Conservation (phyloP, 176 grass and related monocot genomes). For the Phyllostachys edulis region DNA sequence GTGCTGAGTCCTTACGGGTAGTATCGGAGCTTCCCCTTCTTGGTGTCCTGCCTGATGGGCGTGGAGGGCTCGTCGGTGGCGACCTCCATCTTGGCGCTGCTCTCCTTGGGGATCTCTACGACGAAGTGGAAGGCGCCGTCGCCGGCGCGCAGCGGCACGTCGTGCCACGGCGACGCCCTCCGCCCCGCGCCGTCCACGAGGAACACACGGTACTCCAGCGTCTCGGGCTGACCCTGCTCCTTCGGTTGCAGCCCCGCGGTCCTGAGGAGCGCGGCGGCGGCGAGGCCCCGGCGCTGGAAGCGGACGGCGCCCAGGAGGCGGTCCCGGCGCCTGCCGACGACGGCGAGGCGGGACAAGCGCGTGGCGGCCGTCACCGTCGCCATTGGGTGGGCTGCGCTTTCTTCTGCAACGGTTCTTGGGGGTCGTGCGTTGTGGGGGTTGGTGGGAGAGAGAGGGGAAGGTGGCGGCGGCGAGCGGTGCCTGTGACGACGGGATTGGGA, state of each 20-base stretch:
- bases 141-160: constrained; percentile 76
- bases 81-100: constrained; percentile 97
- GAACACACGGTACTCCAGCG: constrained; percentile 94
- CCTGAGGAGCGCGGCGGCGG: constrained; percentile 49
- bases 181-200: constrained; percentile 61
- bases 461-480: no score
- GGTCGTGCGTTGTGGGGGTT: no score
- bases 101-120: constrained; percentile 97
- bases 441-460: no score
- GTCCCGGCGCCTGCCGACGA: no score
- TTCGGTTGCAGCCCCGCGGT: constrained; percentile 50
- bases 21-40: constrained; percentile 97
- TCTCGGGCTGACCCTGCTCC: constrained; percentile 69
- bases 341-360: no score
- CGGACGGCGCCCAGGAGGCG: constrained; percentile 40
- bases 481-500: no score
- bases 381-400: no score
- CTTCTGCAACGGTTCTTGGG: no score
- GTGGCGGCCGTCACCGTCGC: no score
- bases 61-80: constrained; percentile 92
- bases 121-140: constrained; percentile 88
- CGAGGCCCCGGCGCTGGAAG: constrained; percentile 41
- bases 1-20: constrained; percentile 69
- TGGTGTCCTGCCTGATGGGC: constrained; percentile 97
- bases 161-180: constrained; percentile 93